Conservation (phyloP, 345 rosid genomes). For the Turritis glabra region DNA sequence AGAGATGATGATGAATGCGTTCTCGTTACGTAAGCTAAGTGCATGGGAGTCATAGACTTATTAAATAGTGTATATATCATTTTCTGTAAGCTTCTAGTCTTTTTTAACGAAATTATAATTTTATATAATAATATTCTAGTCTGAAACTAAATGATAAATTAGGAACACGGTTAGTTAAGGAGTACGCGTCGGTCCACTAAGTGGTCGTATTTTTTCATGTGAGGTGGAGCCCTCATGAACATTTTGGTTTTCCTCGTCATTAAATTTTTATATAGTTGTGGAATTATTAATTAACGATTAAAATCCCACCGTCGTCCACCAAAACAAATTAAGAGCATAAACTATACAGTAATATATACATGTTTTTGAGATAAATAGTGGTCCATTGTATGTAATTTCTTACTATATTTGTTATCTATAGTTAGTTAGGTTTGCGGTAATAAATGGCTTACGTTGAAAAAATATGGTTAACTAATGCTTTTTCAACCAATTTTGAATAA, state of each 20-base stretch:
- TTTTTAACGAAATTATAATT: neutral
- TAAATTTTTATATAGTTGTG: neutral
- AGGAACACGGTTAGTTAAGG: slow-evolving; percentile 23
- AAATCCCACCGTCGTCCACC: slow-evolving; percentile 18
- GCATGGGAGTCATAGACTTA: slow-evolving; percentile 38
- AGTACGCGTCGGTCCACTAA: slow-evolving; percentile 34
- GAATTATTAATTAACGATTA: neutral
- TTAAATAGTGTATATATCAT: slow-evolving; percentile 21
- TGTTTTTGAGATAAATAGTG: neutral
- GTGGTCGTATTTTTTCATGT: slow-evolving; percentile 11
- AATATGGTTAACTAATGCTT: neutral
- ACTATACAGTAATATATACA: neutral
- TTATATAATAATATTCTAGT: neutral
- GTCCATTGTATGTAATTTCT: neutral
- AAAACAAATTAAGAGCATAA: neutral
- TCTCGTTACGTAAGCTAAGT: slow-evolving; percentile 40
- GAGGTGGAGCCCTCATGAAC: slow-evolving; percentile 9
- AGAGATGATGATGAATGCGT: slow-evolving; percentile 40
- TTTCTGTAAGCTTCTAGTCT: slow-evolving; percentile 24
- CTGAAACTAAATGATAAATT: slow-evolving; percentile 4
- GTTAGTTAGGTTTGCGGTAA: neutral
- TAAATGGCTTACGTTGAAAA: neutral
- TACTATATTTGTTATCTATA: neutral
- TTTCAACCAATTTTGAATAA: neutral
- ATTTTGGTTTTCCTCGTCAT: slow-evolving; percentile 1